Base-by-base conservation (phyloP, 2,329 filamentous ascomycete genomes). In the Fusarium sp. region DNA sequence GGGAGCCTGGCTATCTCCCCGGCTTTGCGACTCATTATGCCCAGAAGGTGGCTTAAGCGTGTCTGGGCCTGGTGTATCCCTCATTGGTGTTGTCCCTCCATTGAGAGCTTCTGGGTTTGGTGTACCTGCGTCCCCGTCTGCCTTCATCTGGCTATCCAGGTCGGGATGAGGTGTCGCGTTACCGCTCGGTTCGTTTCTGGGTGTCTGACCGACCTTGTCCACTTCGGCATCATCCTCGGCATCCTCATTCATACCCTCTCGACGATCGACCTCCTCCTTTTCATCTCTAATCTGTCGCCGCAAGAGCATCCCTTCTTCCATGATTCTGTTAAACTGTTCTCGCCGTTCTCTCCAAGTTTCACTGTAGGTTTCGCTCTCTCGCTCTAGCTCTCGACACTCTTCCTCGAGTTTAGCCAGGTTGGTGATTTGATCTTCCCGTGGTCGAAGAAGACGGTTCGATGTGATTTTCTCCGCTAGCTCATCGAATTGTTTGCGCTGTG, bases 181-280 rank as follows among this genome's bases (percentile, higher is more conserved):
- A 13, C 85, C 86, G 63, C 86, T 89, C 5, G 82, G 82, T 30
- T 85, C 88, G 38, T 85, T 84, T 60, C 85, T 80, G 6, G 89
- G 88, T 42, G 87, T 90, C 50, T 85, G 84, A 17, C 85, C 88
- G 5, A 82, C 84, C 38, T 82, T 79, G 28, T 84, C 81, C 8
- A 82, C 82, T 62, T 88, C 88, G 11, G 82, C 88, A 20, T 87
- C 87, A 36, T 91, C 90, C 75, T 92, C 91, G 22, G 86, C 89
- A 54, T 90, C 91, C 73, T 90, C 91, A 64, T 90, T 89, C 90
- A 94, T 94, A 36, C 94, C 94, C 82, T 97, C 94, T 62, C 94
- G 89, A 47, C 94, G 87, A 83, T 98, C 95, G 0, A 96, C 94
- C 83, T 98, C 95, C 81, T 98, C 95, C 84, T 98, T 97, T 86